Evolutionary conservation across 352 stramenopile genomes (phyloP), one percentile per base, ranked within the genome.

Genomic region (Lagenidium giganteum): DNA sequence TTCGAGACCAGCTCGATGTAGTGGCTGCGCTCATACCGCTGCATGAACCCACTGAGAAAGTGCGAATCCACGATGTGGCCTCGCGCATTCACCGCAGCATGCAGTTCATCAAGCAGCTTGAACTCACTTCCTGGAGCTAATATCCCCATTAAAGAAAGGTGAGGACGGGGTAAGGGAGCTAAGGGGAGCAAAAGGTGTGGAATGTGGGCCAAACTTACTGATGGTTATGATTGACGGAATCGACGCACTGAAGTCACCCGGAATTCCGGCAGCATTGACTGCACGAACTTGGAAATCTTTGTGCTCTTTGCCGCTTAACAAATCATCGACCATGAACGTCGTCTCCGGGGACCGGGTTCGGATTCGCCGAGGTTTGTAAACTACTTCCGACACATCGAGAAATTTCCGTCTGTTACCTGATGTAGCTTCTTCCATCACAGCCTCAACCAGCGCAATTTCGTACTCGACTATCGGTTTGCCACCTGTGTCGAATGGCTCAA

Each of bases 41-140:
- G 80, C 64, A 85, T 81, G 38, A 92, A 92, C 0, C 77, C 77
- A 37, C 76, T 92, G 45, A 89, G 57, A 52, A 92, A 88, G 18
- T 68, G 57, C 2, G 80, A 92, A 39, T 92, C 80, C 12, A 92
- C 65, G 13, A 79, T 69, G 7, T 63, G 70, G 1, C 70, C 63
- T n/a, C 60, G 58, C 9, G 76, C 76, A 47, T 88, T 87, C 8
- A 92, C 74, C n/a, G 77, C 80, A 32, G 75, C 72, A 35, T 92
- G 74, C 1, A 92, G 44, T 20, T 92, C 80, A n/a, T 88, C 74
- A 14, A 92, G 58, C 22, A 90, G 42, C 28, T 68, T 71, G 37
- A 73, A 75, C 27, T 87, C 76, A 26, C 71, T 87, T 12, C 71
- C 71, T 20, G 75, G 73, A 8, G 57, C 71, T 87, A 31, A 4